Base-by-base conservation (phyloP, 2,329 filamentous ascomycete species). In the Phoma sp. region DNA sequence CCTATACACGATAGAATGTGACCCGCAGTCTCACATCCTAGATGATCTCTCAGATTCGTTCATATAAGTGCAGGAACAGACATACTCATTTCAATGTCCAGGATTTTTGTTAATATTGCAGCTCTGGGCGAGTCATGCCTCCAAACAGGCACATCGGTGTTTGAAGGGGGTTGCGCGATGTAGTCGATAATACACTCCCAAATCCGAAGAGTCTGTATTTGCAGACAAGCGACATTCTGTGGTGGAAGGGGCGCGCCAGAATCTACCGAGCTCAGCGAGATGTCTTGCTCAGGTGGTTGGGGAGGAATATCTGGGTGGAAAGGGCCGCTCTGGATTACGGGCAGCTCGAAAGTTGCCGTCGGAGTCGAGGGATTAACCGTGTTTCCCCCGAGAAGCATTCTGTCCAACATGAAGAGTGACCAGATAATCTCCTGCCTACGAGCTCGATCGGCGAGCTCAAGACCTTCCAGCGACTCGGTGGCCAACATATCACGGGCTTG, bases 391-490 rank as follows among this genome's bases (percentile, higher is more conserved):
- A 54, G 30, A 23, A 54, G 45, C 43, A 54, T 54, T 30, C 43
- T 48, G 18, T 54, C 51, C 18, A 49, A 23, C 43, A 54, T 54
- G 29, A 54, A 54, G 18, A 54, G 51, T 10, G 43, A 49, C 51
- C 51, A 54, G 15, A 54, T 23, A 7, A 54, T 54, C 39, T 54
- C 51, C 20, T 48, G 51, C 17, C 51, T 33, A 14, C 45, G 51
- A 36, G 38, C 26, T 45, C 38, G 43, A 30, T 43, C 42, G 14
- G 26, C 28, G 28, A 30, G 28, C 37, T 36, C 30, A 3, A 49
- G 32, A 25, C 33, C 28, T 10, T 48, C 25, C 9, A 49, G 38
- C 23, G 45, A 39, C 7, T 32, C 33, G 11, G 21, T 14, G 9
- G 38, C 30, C 33, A 53, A 29, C 49, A 53, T 53, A 15, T 21